phyloP scores from a whole-genome alignment of 768 basidiomycete species.

The Mycena rosella region DNA sequence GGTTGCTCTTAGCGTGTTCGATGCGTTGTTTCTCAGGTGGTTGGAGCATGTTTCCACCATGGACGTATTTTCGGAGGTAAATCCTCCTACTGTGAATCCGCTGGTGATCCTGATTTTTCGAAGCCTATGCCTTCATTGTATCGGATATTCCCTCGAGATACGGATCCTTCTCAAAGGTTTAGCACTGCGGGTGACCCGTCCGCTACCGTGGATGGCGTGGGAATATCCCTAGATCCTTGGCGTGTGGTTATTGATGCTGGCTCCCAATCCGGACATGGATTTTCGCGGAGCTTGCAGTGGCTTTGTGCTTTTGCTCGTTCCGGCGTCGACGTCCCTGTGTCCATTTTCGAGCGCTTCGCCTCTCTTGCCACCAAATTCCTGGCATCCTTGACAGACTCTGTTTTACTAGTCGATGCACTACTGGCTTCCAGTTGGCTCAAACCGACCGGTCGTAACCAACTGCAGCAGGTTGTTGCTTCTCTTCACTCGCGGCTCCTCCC shows the following conservation, averaged over 20 bases:
- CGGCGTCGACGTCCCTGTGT: conserved; percentile 71
- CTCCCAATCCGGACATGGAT: conserved; percentile 54
- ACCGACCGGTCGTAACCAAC: conserved; percentile 68
- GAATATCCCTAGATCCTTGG: conserved; percentile 64
- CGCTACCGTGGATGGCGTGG: conserved; percentile 45
- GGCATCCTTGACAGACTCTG: conserved; percentile 57
- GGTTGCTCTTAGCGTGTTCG: conserved; percentile 68
- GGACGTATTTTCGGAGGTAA: conserved; percentile 55
- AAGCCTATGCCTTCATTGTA: conserved; percentile 68
- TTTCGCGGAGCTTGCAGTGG: conserved; percentile 67
- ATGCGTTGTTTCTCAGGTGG: conserved; percentile 72
- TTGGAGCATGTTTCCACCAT: conserved; percentile 58
- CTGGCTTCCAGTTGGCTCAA: conserved; percentile 72
- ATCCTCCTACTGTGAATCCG: conserved; percentile 18
- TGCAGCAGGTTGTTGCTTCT: conserved; percentile 63
- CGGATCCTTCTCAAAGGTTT: conserved; percentile 55
- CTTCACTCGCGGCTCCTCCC: conserved; percentile 60
- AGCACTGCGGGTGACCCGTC: conserved; percentile 52
- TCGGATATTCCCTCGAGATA: conserved; percentile 69
- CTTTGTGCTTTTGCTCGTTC: conserved; percentile 72
- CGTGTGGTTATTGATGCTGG: conserved; percentile 60
- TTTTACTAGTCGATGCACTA: conserved; percentile 65
- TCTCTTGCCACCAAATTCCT: conserved; percentile 53
- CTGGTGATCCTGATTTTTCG: not conserved
- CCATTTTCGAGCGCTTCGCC: conserved; percentile 63